A percentile compares a stretch with the other conserved stretches of the same genome.
These are phyloP conservation scores for Catenaria anguillulae DNA, from an alignment of 371 early-diverging fungal species.

Conservation along the genomic window DNA sequence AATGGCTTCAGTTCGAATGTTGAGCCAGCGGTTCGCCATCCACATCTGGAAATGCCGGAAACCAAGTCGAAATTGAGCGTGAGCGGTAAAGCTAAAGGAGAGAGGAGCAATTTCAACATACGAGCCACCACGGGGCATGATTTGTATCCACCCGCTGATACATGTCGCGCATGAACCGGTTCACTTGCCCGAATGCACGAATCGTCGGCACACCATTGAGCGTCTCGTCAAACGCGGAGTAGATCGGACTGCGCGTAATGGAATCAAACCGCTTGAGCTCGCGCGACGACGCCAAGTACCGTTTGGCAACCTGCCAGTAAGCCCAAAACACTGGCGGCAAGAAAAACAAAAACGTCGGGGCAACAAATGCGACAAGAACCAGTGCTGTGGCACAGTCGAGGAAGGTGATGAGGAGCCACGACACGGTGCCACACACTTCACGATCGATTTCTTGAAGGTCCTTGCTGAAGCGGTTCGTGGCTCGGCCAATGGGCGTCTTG, in stretches of 20 bases:
- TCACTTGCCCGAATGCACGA: slow-evolving; percentile 53
- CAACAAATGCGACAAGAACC: background rate
- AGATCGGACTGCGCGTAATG: slow-evolving; percentile 31
- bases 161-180: slow-evolving; percentile 36
- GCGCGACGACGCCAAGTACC: slow-evolving; percentile 21
- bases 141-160: slow-evolving; percentile 35
- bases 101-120: no score
- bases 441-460: slow-evolving; percentile 33
- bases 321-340: background rate
- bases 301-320: background rate
- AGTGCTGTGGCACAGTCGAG: background rate
- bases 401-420: background rate
- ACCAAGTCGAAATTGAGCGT: no score
- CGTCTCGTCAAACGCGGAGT: slow-evolving; percentile 34
- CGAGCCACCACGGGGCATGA: slow-evolving; percentile 60
- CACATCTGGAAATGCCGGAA: no score
- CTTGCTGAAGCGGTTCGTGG: slow-evolving; percentile 66
- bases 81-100: no score
- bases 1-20: slow-evolving; percentile 32
- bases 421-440: slow-evolving; percentile 31
- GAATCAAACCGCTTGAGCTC: slow-evolving; percentile 36
- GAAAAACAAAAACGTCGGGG: background rate
- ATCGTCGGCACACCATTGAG: slow-evolving; percentile 58
- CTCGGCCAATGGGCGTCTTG: slow-evolving; percentile 57
- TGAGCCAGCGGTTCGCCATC: no score